Conservation (phyloP, 495 filamentous ascomycete genomes). For the Hypoxylon trugodes region DNA sequence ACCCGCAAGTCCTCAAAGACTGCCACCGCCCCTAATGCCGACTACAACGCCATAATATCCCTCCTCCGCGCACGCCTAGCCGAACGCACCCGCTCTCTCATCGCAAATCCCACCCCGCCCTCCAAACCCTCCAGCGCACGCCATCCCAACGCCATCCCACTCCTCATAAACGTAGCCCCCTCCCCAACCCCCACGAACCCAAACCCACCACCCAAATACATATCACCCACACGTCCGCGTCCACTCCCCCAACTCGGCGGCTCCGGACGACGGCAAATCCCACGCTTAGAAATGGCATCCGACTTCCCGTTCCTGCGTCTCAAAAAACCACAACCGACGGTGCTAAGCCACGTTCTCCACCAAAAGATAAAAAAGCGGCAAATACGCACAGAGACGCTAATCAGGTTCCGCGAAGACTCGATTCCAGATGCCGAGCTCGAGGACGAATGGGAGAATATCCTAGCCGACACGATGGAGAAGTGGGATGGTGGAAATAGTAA, state of each 20-base stretch:
- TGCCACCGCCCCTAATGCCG: conserved; percentile 21
- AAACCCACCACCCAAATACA: conserved; percentile 51
- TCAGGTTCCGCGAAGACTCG: conserved; percentile 27
- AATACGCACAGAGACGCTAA: conserved; percentile 43
- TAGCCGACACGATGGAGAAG: conserved; percentile 32
- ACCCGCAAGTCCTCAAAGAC: too few species aligned
- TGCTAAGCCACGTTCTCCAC: conserved; percentile 64
- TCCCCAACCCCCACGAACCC: conserved; percentile 40
- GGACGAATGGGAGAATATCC: conserved; percentile 64
- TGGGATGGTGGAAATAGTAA: conserved; percentile 7
- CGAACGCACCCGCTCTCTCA: conserved; percentile 38
- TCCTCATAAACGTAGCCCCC: conserved; percentile 45
- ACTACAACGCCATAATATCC: conserved; percentile 41
- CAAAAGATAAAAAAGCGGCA: conserved; percentile 55
- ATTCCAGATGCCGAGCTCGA: conserved; percentile 60
- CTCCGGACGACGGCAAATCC: conserved; percentile 64
- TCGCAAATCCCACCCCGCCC: conserved; percentile 20
- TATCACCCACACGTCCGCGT: conserved; percentile 52
- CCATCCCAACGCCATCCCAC: conserved; percentile 33
- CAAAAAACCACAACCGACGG: conserved; percentile 71
- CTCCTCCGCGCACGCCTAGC: conserved; percentile 47
- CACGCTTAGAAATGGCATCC: conserved; percentile 64
- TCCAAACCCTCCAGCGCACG: conserved; percentile 15
- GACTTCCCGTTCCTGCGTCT: conserved; percentile 75
- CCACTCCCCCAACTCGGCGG: conserved; percentile 53